Conservation (phyloP, 2,329 filamentous ascomycete genomes). For the Calonectria multiphialidica region DNA sequence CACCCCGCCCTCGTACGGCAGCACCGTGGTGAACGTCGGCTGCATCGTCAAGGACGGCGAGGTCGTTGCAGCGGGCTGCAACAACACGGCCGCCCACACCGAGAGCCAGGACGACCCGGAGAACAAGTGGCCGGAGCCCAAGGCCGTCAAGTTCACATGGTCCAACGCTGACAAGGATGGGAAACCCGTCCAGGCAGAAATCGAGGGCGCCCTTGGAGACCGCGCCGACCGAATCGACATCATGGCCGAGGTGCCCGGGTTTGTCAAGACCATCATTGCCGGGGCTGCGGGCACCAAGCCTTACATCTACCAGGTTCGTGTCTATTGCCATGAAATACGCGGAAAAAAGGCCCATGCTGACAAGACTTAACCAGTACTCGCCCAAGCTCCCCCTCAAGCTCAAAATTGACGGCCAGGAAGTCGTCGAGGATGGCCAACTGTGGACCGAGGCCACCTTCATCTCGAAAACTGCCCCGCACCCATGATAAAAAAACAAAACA, state of each 20-base stretch:
- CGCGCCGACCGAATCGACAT: constrained; percentile 86
- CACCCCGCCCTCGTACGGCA: constrained; percentile 92
- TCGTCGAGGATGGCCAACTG: constrained; percentile 81
- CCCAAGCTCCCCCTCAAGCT: constrained; percentile 82
- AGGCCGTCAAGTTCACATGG: constrained; percentile 81
- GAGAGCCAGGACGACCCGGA: constrained; percentile 78
- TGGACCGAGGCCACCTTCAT: constrained; percentile 97
- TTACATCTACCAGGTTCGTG: constrained; percentile 92
- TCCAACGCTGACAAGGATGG: constrained; percentile 81
- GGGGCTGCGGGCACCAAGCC: constrained; percentile 92
- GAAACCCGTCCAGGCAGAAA: constrained; percentile 75
- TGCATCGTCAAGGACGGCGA: constrained; percentile 85
- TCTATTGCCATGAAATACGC: neutral
- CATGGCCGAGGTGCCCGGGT: constrained; percentile 95
- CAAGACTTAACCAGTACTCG: constrained; percentile 68
- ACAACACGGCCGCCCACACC: constrained; percentile 77
- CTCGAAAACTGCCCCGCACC: constrained; percentile 55
- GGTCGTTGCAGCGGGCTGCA: constrained; percentile 79
- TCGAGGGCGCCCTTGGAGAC: constrained; percentile 77
- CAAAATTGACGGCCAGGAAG: constrained; percentile 84
- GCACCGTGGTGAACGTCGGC: constrained; percentile 87
- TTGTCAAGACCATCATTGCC: constrained; percentile 94
- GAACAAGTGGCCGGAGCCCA: constrained; percentile 91
- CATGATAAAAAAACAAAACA: neutral
- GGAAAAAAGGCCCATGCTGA: constrained; percentile 29